Conservation (phyloP, 441 rosid species). For the Erysimum pusillum region DNA sequence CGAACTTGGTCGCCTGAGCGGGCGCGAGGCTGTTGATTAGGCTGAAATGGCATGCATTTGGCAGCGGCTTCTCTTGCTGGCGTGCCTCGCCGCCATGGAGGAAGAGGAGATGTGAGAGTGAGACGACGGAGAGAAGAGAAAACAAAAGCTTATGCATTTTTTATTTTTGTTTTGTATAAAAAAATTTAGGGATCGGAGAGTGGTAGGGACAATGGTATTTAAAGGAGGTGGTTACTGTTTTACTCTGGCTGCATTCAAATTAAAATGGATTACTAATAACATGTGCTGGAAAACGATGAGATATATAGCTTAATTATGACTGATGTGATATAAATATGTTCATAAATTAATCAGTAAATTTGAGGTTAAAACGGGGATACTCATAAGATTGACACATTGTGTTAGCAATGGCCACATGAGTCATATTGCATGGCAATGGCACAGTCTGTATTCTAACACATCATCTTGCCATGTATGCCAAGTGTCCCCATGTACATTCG, state of each 20-base stretch:
- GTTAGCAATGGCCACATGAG: constrained; percentile 2
- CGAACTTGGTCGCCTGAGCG: constrained; percentile 49
- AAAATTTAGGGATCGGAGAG: neutral
- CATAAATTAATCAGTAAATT: neutral
- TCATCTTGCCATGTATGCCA: constrained; percentile 4
- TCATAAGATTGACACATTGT: constrained; percentile 3
- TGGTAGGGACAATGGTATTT: constrained; percentile 10
- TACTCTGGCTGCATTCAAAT: neutral
- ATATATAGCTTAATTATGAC: neutral
- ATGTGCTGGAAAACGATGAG: neutral
- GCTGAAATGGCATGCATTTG: constrained; percentile 62
- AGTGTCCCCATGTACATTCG: neutral
- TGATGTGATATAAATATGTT: neutral
- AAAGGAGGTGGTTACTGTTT: constrained; percentile 26
- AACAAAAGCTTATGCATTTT: constrained; percentile 39
- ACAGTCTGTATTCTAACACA: constrained; percentile 5
- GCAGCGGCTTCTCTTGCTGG: constrained; percentile 43
- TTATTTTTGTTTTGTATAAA: constrained; percentile 10
- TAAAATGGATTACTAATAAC: neutral
- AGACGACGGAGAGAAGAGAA: constrained; percentile 46
- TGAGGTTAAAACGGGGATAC: neutral
- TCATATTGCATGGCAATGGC: constrained; percentile 4
- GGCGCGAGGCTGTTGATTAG: constrained; percentile 61
- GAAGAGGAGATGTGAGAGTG: constrained; percentile 55
- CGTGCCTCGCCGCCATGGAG: constrained; percentile 53